Evolutionary conservation across 2,329 filamentous ascomycete species (phyloP).

Genomic region (Cytospora chrysosperma): DNA sequence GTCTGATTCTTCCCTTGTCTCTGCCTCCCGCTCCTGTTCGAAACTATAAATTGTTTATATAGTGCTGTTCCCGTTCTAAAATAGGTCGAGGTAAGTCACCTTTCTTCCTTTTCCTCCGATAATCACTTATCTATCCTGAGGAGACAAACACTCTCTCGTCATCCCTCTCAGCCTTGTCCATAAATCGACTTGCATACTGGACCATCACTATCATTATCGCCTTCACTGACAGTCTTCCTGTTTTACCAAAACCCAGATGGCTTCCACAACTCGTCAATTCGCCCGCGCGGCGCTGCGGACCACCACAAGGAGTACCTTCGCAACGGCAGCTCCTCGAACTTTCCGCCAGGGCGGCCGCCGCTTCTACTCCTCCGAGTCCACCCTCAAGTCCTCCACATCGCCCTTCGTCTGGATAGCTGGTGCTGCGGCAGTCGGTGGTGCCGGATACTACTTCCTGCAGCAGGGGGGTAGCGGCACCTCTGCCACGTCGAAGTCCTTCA

Average conservation of each 20-base stretch:
- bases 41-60: neutral
- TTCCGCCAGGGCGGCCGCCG: conserved; percentile 75
- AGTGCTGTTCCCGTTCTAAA: no score
- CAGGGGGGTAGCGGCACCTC: conserved; percentile 53
- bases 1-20: neutral
- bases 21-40: neutral
- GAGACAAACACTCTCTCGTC: no score
- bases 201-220: neutral
- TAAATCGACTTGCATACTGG: neutral
- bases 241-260: conserved; percentile 37
- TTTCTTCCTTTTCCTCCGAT: neutral
- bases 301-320: conserved; percentile 58
- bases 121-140: neutral
- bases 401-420: conserved; percentile 58
- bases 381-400: conserved; percentile 49
- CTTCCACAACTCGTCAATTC: conserved; percentile 52
- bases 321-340: conserved; percentile 56
- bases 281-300: conserved; percentile 60
- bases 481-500: conserved; percentile 57
- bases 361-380: conserved; percentile 72
- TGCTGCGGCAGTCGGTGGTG: conserved; percentile 58
- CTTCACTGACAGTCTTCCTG: conserved; percentile 23
- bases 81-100: conserved; percentile 1
- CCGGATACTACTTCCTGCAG: conserved; percentile 66
- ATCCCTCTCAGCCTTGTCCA: neutral